Evolutionary conservation across 495 filamentous ascomycete genomes (phyloP).

Genomic region (Glutinoglossum americanum): DNA sequence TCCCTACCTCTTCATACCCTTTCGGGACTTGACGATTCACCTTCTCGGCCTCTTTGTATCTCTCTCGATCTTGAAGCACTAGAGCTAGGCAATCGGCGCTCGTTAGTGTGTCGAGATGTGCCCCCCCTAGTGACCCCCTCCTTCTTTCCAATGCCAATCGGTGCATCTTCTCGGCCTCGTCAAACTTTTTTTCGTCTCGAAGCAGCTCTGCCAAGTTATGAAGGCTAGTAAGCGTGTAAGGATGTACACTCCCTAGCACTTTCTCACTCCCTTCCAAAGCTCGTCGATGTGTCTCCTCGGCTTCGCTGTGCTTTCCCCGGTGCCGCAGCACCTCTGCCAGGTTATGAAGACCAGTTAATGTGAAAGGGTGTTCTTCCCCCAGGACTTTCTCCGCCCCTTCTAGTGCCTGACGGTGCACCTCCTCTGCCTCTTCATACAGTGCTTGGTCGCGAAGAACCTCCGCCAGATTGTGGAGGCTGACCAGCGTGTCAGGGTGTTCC

Average conservation of each 20-base stretch:
- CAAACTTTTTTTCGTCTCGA: not conserved
- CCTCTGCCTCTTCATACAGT: not conserved
- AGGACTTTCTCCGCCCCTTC: not conserved
- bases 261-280: not conserved
- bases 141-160: not conserved
- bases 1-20: not conserved
- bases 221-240: constrained; percentile 1
- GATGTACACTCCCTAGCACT: not conserved
- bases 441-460: not conserved
- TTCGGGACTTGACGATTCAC: not conserved
- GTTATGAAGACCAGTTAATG: not conserved
- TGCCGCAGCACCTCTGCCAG: not conserved
- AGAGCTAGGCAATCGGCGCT: not conserved
- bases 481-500: constrained; percentile 4
- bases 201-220: not conserved
- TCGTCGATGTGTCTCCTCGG: not conserved
- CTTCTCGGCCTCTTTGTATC: not conserved
- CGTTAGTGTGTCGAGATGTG: not conserved
- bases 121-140: not conserved
- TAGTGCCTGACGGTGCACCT: not conserved
- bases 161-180: not conserved
- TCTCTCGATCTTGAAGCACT: not conserved
- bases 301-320: not conserved
- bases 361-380: not conserved
- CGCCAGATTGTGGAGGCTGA: not conserved